Conservation (phyloP, 1,284 basidiomycete genomes). For the Pseudozyma pruni region DNA sequence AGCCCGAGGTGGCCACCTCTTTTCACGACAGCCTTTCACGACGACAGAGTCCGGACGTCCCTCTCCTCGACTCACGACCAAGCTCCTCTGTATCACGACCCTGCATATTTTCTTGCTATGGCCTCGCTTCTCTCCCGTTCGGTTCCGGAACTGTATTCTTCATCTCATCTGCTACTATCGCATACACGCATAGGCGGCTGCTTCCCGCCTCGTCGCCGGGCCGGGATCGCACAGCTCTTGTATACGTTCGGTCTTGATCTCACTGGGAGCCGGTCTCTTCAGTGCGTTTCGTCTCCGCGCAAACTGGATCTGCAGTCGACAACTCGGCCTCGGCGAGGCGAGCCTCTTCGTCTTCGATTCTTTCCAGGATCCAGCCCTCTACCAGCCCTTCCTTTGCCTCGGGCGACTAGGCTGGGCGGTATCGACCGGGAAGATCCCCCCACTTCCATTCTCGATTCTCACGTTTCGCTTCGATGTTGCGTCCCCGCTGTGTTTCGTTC, state of each 20-base stretch:
- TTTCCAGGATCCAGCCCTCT: constrained; percentile 7
- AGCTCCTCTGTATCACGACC: constrained; percentile 35
- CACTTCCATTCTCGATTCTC: too few relatives aligned
- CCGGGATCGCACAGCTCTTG: neutral
- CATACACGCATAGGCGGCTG: constrained; percentile 24
- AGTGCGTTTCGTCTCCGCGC: neutral
- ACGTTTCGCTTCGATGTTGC: too few relatives aligned
- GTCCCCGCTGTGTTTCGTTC: too few relatives aligned
- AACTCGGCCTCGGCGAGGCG: neutral
- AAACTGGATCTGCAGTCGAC: neutral
- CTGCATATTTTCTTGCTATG: constrained; percentile 14
- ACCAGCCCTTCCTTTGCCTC: neutral
- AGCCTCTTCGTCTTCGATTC: neutral
- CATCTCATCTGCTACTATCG: neutral
- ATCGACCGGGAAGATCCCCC: neutral
- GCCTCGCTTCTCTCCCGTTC: constrained; percentile 2
- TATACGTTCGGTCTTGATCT: neutral
- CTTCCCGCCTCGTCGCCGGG: neutral
- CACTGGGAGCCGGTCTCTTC: constrained; percentile 6
- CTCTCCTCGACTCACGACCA: constrained; percentile 23
- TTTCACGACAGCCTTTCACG: constrained; percentile 6
- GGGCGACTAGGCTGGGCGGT: neutral
- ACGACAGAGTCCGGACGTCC: neutral
- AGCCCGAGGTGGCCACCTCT: neutral
- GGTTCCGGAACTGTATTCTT: constrained; percentile 39